Conservation (phyloP, 345 rosid species). For the Lepidium sativum region DNA sequence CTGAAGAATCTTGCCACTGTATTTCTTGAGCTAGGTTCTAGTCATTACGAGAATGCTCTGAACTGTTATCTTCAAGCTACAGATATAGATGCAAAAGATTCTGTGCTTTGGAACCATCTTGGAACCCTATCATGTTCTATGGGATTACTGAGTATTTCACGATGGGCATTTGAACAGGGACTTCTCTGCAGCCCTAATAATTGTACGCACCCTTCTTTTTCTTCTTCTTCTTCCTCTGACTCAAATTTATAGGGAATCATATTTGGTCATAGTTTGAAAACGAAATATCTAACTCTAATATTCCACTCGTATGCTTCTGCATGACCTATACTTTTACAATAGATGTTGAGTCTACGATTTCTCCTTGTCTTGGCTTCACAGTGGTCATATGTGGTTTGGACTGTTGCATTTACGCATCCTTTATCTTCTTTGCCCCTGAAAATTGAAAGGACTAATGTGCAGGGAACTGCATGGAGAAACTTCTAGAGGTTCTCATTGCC, state of each 20-base stretch:
- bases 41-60: constrained; percentile 76
- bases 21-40: constrained; percentile 82
- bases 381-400: background rate
- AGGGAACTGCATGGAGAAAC: constrained; percentile 99
- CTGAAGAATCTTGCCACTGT: constrained; percentile 88
- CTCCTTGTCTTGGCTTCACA: background rate
- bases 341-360: background rate
- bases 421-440: background rate
- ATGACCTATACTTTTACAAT: background rate
- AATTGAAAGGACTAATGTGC: constrained; percentile 13
- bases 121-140: constrained; percentile 97
- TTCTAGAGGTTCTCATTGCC: constrained; percentile 95
- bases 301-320: background rate
- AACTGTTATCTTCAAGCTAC: constrained; percentile 94
- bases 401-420: background rate
- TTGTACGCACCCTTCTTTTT: constrained; percentile 40
- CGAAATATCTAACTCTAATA: background rate
- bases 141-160: constrained; percentile 80
- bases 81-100: constrained; percentile 93
- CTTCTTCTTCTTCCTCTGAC: background rate
- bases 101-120: constrained; percentile 95
- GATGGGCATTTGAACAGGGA: constrained; percentile 99
- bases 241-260: background rate
- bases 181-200: constrained; percentile 96
- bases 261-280: background rate